Evolutionary conservation across 2,329 filamentous ascomycete species (phyloP).

Genomic region (Ophiostoma ulmi): DNA sequence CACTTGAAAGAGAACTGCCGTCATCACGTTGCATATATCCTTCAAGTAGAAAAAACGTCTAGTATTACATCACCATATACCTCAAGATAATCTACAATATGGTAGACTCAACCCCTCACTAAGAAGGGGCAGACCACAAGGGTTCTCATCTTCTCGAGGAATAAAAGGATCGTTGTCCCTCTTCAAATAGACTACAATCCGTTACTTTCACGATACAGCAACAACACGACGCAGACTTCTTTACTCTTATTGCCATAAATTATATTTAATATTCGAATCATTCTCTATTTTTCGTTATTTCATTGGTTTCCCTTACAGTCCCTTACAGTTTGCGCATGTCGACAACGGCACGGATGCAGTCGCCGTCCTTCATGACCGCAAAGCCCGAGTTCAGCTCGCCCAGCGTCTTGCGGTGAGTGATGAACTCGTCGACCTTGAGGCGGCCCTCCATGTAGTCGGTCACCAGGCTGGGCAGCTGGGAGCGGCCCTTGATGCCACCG

Average conservation of each 20-base stretch:
- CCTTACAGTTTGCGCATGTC: slow-evolving; percentile 44
- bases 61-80: too few relatives aligned
- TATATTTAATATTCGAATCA: background rate
- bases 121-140: background rate
- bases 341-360: slow-evolving; percentile 94
- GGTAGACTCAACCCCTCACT: background rate
- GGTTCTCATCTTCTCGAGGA: background rate
- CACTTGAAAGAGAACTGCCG: too few relatives aligned
- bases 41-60: too few relatives aligned
- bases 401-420: slow-evolving; percentile 86
- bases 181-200: background rate
- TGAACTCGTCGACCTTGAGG: slow-evolving; percentile 98
- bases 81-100: background rate
- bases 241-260: background rate
- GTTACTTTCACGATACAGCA: background rate
- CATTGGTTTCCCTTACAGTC: background rate
- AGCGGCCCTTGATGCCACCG: slow-evolving; percentile 94
- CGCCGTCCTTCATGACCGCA: slow-evolving; percentile 88
- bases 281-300: background rate
- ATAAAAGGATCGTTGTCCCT: background rate
- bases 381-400: slow-evolving; percentile 81
- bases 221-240: too few relatives aligned
- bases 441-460: slow-evolving; percentile 82
- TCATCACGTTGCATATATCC: too few relatives aligned
- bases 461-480: slow-evolving; percentile 82